Evolutionary conservation across 148 eudicot genomes (phyloP).

Genomic region (Simmondsia chinensis): DNA sequence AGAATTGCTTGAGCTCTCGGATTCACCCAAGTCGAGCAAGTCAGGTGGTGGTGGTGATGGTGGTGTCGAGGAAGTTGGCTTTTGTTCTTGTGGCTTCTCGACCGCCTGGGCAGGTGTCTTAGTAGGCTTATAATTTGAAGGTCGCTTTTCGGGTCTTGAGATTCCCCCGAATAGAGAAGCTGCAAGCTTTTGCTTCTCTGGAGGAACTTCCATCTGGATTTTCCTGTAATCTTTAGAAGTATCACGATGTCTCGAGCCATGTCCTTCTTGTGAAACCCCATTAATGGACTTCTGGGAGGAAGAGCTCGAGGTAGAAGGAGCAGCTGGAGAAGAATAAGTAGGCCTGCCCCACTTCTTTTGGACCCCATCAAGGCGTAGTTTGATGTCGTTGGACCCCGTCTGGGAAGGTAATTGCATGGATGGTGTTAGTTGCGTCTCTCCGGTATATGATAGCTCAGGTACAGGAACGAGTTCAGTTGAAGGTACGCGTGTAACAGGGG

Average conservation of each 20-base stretch:
- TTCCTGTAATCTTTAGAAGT: conserved; percentile 32
- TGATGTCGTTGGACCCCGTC: conserved; percentile 52
- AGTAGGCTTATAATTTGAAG: conserved; percentile 34
- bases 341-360: conserved; percentile 95
- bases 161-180: conserved; percentile 84
- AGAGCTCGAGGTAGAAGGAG: conserved; percentile 45
- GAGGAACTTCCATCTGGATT: conserved; percentile 41
- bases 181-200: conserved; percentile 90
- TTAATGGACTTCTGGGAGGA: conserved; percentile 39
- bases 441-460: conserved; percentile 41
- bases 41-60: conserved; percentile 48
- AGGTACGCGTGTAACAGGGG: conserved; percentile 28
- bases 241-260: conserved; percentile 27
- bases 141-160: conserved; percentile 52
- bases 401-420: conserved; percentile 28
- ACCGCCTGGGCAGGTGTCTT: conserved; percentile 25
- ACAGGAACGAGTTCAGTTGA: conserved; percentile 78
- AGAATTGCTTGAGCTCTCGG: conserved; percentile 17
- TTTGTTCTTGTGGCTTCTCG: conserved; percentile 27
- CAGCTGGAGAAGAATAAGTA: conserved; percentile 48
- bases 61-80: conserved; percentile 16
- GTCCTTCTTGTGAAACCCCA: conserved; percentile 29
- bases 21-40: conserved; percentile 82
- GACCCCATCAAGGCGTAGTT: conserved; percentile 84
- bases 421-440: conserved; percentile 30